Evolutionary conservation across 139 green algal genomes (phyloP).

Genomic region (Micromonas pusilla): DNA sequence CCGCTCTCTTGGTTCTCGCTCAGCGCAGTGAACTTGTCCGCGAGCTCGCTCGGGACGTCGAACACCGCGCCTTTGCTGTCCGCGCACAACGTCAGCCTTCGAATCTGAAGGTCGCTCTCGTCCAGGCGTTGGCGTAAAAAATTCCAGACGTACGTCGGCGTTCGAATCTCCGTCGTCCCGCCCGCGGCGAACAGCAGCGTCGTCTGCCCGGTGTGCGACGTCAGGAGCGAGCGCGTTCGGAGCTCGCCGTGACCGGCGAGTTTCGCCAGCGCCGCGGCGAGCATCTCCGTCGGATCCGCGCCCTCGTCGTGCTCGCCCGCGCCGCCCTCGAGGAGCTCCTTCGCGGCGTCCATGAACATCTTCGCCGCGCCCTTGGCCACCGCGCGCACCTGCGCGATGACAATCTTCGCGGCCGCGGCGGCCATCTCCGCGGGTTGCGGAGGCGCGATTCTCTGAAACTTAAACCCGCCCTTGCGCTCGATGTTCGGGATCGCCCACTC

Average conservation of each 20-base stretch:
- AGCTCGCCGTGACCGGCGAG: conserved; percentile 14
- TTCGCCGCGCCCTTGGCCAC: conserved; percentile 25
- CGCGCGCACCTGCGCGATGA: conserved; percentile 3
- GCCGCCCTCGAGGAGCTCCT: conserved; percentile 4
- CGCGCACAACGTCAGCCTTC: not conserved
- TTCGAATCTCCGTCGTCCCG: conserved; percentile 1
- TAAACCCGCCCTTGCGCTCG: conserved; percentile 20
- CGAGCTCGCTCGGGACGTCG: conserved; percentile 6
- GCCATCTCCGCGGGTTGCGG: conserved; percentile 28
- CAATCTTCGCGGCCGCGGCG: conserved; percentile 16
- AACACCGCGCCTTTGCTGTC: conserved; percentile 7
- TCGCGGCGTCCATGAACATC: conserved; percentile 23
- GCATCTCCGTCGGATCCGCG: conserved; percentile 12
- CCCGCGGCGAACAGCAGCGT: conserved; percentile 18
- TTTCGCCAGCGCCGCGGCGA: conserved; percentile 19
- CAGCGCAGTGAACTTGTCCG: conserved; percentile 2
- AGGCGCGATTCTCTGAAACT: conserved; percentile 17
- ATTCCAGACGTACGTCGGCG: conserved; percentile 28
- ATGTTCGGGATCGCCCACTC: conserved; percentile 26
- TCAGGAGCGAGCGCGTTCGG: conserved; percentile 20
- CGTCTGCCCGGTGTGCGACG: not conserved
- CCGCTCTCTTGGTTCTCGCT: not conserved
- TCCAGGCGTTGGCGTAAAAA: conserved; percentile 12
- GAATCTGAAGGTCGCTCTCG: conserved; percentile 10
- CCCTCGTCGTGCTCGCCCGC: conserved; percentile 15